Base-by-base conservation (phyloP, 2,329 filamentous ascomycete genomes). In the Rutstroemia sp. region DNA sequence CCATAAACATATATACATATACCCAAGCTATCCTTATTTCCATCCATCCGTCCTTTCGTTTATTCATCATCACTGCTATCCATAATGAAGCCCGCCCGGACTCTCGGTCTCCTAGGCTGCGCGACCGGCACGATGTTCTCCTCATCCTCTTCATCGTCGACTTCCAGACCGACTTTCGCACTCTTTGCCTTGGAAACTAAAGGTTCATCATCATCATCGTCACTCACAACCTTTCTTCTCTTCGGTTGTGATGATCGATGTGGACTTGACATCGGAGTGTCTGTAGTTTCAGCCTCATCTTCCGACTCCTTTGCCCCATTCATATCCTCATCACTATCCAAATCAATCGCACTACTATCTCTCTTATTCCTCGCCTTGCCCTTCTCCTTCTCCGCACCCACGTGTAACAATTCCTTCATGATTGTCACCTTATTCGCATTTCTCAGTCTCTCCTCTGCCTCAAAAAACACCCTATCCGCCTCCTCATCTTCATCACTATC, bases 401-500 rank as follows among this genome's bases (percentile, higher is more conserved):
- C 61, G 30, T 59, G 49, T 27, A 69, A 55, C 18, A 70, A 49
- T 18, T 62, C 63, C 44, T 69, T 67, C 66, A 70, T 66, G 21
- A 64, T 64, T 16, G 54, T 38, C 21, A 64, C 59, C 9, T 67
- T 70, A 5, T 58, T 56, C 51, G 79, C 79, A 61, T 82, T 77
- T 49, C 88, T 77, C 58, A 86, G 77, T 61, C 79, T 74, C 70
- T 86, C 83, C 72, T 96, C 92, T 16, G 81, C 78, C 2, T 79
- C 83, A 71, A 92, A 96, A 72, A 96, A 96, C 19, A 81, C 83
- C 21, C 69, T 75, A 71, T 88, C 82, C 56, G 82, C 81, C 48
- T 91, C 90, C 37, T 80, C 83, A 66, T 96, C 90, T 53, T 97
- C 94, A 68, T 97, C 94, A 63, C 87, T 90, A 39, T 86, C 85